Base-by-base conservation (phyloP, 192 early-diverging fungal genomes). In the Coemansia sp. region DNA sequence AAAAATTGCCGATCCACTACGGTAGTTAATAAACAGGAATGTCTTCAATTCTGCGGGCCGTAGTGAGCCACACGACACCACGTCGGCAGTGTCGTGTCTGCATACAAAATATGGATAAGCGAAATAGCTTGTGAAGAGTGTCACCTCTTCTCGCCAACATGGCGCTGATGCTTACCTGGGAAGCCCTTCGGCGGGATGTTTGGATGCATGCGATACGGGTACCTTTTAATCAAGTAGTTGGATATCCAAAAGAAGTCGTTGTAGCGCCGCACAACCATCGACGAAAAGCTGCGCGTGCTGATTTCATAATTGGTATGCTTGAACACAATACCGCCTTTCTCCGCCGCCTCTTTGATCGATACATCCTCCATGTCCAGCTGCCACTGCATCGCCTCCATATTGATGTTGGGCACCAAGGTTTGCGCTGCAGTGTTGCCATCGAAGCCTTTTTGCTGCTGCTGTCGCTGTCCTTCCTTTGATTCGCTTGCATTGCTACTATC, bases 201-300 rank as follows among this genome's bases (percentile, higher is more conserved):
- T 14, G 92, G 89, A 27, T 90, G 84, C 64, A 93, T 87, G 27
- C 95, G 80, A 54, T 86, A 92, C 7, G 94, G 94, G 67, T 95
- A 98, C 55, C 87, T 73, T 59, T 87, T 90, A 50, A 86, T 65
- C 6, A 97, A 71, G 19, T 88, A 84, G 58, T 94, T 92, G 56
- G 87, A 85, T 29, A 97, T 77, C 93, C 93, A 95, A 74, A 88
- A 86, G 74, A 97, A 95, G 72, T 97, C 95, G 59, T 89, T 94
- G 75, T 94, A 97, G 68, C 95, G 85, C 14, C 95, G 87, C 29
- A 88, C 70, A 1, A 94, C 94, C 51, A 77, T 62, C 19, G 70
- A 69, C 22, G 69, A 63, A 67, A 90, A 88, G 74, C 85, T 86
- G 22, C 87, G 89, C 33, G 91, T 84, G 51, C 50, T 78, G 25